A percentile compares a stretch with the other conserved stretches of the same genome.
Evolutionary conservation across 768 basidiomycete genomes (phyloP).

Genomic region (Ramaria rubella): DNA sequence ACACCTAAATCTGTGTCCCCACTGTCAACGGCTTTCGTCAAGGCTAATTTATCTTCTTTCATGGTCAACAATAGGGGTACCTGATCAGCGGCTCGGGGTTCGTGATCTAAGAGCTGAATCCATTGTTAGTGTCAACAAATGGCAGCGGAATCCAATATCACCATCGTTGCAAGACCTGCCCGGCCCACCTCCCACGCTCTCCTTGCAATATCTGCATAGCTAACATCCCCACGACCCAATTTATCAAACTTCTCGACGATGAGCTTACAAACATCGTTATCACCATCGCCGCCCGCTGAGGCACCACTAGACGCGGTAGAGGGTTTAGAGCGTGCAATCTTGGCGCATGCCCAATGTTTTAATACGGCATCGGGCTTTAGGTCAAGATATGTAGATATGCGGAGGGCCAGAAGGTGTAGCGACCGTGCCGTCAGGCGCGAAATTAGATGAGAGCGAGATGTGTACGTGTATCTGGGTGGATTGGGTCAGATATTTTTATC

Average conservation of each 20-base stretch:
- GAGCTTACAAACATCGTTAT: constrained; percentile 69
- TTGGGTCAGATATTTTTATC: constrained; percentile 1
- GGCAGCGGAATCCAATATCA: constrained; percentile 23
- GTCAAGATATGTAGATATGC: constrained; percentile 77
- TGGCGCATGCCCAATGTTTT: constrained; percentile 93
- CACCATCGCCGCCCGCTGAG: constrained; percentile 48
- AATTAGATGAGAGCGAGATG: constrained; percentile 76
- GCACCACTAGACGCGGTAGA: constrained; percentile 44
- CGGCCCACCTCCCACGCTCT: constrained; percentile 89
- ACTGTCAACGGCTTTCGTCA: constrained; percentile 86
- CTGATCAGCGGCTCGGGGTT: constrained; percentile 81
- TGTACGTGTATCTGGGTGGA: constrained; percentile 61
- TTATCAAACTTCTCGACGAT: constrained; percentile 90
- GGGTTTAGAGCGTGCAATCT: constrained; percentile 71
- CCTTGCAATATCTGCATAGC: constrained; percentile 91
- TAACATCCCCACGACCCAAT: constrained; percentile 71
- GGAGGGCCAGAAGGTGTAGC: constrained; percentile 85
- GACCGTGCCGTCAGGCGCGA: constrained; percentile 79
- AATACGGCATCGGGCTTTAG: constrained; percentile 83
- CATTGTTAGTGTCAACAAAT: neutral
- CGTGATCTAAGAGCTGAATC: constrained; percentile 77
- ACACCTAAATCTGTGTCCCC: constrained; percentile 92
- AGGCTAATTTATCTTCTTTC: constrained; percentile 87
- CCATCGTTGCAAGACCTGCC: constrained; percentile 77
- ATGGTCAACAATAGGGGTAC: constrained; percentile 89